Base-by-base conservation (phyloP, 2,329 filamentous ascomycete genomes). In the Parasarocladium wereldwijsianum region DNA sequence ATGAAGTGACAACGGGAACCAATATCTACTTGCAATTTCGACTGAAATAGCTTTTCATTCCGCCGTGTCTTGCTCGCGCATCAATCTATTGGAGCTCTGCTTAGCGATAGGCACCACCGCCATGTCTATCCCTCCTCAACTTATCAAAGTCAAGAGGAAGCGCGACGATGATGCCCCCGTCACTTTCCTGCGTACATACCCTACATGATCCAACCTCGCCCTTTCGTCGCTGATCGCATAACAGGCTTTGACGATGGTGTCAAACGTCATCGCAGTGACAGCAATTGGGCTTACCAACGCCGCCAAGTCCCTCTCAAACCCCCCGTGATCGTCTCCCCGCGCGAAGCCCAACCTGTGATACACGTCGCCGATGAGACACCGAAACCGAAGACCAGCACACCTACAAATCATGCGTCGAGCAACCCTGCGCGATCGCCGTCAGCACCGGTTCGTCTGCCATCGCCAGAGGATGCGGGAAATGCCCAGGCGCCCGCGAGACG, bases 121-220 rank as follows among this genome's bases (percentile, higher is more conserved):
- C 29, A 72, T 72, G 67, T 68, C 67, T 28, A 52, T 69, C 4
- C 69, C 68, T 15, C 68, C 68, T 16, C 61, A 69, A 36, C 52
- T 67, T 28, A 73, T 74, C 47, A 63, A 65, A 34, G 63, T 74
- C 39, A 73, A 73, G 57, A 66, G 69, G 43, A 73, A 73, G 51
- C 62, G 65, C 23, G 61, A 59, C 29, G 64, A 62, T 11, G 60
- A 66, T 12, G 52, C 55, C 9, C 64, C 67, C 4, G 62, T 72
- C 29, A 60, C 66, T 31, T 69, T 67, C 40, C 58, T 73, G 26
- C 60, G 66, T 72, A 43, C 37, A 62, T 52, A 12, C 13, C 18
- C n/a, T 12, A 19, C 29, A 31, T 28, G 14, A 34, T 30, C 29
- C 20, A 26, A 15, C n/a, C 17, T 12, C 11, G 29, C 26, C 30